A percentile compares a stretch with the other conserved stretches of the same genome.
These are phyloP conservation scores for Talaromyces verruculosus DNA, from an alignment of 2,329 filamentous ascomycete genomes.

Conservation along the genomic window DNA sequence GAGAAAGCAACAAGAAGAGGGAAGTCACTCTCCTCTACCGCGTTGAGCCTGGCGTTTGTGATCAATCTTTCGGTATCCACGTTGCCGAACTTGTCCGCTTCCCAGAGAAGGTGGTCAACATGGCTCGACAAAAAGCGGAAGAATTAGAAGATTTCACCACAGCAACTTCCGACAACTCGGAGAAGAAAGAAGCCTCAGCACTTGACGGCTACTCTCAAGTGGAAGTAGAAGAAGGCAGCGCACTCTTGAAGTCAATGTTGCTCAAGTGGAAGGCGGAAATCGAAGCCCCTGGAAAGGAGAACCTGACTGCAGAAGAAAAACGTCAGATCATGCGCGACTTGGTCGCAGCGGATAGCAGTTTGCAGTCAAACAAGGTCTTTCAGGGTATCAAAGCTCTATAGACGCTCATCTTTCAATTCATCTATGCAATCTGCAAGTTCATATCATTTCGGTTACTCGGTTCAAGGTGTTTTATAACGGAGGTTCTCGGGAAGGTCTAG, in stretches of 20 bases:
- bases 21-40: constrained; percentile 97
- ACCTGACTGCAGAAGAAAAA: constrained; percentile 71
- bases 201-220: constrained; percentile 66
- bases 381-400: constrained; percentile 50
- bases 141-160: constrained; percentile 86
- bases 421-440: neutral
- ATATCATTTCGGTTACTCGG: neutral
- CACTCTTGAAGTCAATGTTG: constrained; percentile 78
- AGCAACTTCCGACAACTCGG: constrained; percentile 45
- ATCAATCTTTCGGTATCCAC: constrained; percentile 97
- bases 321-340: constrained; percentile 75
- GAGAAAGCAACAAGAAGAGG: constrained; percentile 57
- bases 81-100: constrained; percentile 96
- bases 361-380: constrained; percentile 58
- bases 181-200: constrained; percentile 40
- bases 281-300: constrained; percentile 59
- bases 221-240: constrained; percentile 86
- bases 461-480: neutral
- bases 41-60: constrained; percentile 90
- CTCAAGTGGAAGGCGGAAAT: constrained; percentile 77
- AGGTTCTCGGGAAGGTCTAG: neutral
- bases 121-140: constrained; percentile 98
- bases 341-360: constrained; percentile 68
- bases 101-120: constrained; percentile 93
- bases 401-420: neutral